phyloP scores from a whole-genome alignment of 2,329 filamentous ascomycete species.

The Sporothrix sp. region DNA sequence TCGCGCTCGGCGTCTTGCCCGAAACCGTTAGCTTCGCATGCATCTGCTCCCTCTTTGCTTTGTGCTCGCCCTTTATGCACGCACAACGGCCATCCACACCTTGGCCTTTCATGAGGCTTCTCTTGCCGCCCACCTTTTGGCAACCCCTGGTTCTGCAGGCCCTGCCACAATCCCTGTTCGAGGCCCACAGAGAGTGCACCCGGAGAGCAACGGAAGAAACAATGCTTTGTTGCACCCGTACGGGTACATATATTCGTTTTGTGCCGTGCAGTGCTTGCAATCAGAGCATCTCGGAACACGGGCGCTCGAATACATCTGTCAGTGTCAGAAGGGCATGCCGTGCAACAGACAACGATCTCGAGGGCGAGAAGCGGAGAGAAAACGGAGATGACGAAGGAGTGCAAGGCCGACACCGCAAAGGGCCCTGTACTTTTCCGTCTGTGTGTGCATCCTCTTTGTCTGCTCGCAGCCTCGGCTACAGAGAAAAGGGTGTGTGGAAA shows the following conservation, averaged over 20 bases:
- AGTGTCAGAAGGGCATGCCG: no score
- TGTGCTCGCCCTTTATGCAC: constrained; percentile 7
- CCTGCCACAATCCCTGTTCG: background rate
- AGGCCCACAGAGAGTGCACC: background rate
- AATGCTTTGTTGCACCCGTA: no score
- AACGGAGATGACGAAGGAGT: background rate
- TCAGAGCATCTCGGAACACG: no score
- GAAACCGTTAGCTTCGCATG: constrained; percentile 4
- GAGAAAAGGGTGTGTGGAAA: background rate
- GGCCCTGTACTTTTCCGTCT: background rate
- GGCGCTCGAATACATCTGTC: no score
- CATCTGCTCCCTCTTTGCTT: background rate
- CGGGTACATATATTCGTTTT: no score
- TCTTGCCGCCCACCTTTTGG: constrained; percentile 30
- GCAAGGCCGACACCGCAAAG: background rate
- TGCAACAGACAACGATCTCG: no score
- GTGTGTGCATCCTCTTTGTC: background rate
- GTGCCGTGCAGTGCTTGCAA: no score
- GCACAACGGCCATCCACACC: constrained; percentile 8
- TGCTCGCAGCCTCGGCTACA: constrained; percentile 1
- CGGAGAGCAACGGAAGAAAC: background rate
- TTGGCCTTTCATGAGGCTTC: constrained; percentile 33
- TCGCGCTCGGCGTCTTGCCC: constrained; percentile 2
- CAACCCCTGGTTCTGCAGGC: constrained; percentile 11
- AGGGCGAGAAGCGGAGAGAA: background rate